Evolutionary conservation across 345 rosid species (phyloP).

Genomic region (Tarenaya hassleriana): DNA sequence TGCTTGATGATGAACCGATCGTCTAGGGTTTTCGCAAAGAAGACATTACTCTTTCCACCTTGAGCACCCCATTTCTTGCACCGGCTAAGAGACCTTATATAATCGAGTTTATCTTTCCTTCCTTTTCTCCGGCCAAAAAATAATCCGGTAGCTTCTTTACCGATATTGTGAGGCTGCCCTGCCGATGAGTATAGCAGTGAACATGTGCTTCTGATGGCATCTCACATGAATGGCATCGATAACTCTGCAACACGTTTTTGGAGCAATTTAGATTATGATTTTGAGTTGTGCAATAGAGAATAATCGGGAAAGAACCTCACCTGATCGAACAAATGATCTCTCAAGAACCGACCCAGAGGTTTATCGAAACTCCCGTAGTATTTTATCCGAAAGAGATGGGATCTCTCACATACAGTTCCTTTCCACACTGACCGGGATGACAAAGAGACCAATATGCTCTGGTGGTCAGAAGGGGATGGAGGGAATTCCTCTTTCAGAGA

Average conservation of each 20-base stretch:
- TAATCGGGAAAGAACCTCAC: conserved; percentile 31
- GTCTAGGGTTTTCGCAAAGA: conserved; percentile 78
- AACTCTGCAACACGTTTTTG: conserved; percentile 46
- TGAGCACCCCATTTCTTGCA: conserved; percentile 90
- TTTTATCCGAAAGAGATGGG: conserved; percentile 92
- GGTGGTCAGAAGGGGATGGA: conserved; percentile 91
- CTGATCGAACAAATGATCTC: conserved; percentile 90
- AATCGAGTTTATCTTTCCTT: conserved; percentile 88
- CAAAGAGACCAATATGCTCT: conserved; percentile 93
- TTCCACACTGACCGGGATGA: conserved; percentile 98
- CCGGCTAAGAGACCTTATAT: conserved; percentile 76
- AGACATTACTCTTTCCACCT: conserved; percentile 85
- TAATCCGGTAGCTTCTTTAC: conserved; percentile 74
- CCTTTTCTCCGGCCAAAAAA: conserved; percentile 77
- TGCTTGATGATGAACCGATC: conserved; percentile 78
- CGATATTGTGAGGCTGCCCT: conserved; percentile 95
- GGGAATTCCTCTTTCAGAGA: conserved; percentile 75
- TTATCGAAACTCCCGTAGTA: conserved; percentile 95
- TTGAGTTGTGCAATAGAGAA: background rate
- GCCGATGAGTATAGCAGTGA: conserved; percentile 95
- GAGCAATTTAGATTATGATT: conserved; percentile 8
- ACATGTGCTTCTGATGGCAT: conserved; percentile 98
- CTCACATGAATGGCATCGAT: conserved; percentile 70
- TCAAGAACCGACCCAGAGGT: conserved; percentile 89
- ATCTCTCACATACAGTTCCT: conserved; percentile 91